Conservation (phyloP, 495 filamentous ascomycete species). For the Lasiosphaeriaceae sp. region DNA sequence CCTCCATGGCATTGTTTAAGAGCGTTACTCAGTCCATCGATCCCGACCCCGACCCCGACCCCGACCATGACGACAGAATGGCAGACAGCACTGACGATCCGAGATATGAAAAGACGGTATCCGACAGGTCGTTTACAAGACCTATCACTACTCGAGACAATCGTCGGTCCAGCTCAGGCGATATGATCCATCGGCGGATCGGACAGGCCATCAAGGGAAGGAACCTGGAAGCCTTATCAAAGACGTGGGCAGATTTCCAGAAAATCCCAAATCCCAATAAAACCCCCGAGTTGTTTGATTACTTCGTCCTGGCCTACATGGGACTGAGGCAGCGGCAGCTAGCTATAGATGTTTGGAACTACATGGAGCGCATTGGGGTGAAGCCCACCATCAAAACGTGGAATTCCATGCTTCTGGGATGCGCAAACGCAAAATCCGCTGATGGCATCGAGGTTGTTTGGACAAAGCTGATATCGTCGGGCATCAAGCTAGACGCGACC, state of each 20-base stretch:
- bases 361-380: slow-evolving; percentile 48
- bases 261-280: slow-evolving; percentile 13
- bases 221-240: slow-evolving; percentile 17
- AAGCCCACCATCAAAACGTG: slow-evolving; percentile 54
- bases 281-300: slow-evolving; percentile 44
- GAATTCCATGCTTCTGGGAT: slow-evolving; percentile 62
- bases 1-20: slow-evolving; percentile 12
- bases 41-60: background rate
- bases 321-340: slow-evolving; percentile 40
- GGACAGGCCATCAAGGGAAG: slow-evolving; percentile 16
- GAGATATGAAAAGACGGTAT: slow-evolving; percentile 5
- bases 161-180: no score
- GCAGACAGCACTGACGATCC: slow-evolving; percentile 17
- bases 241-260: slow-evolving; percentile 28
- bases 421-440: slow-evolving; percentile 41
- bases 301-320: slow-evolving; percentile 53
- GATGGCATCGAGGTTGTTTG: slow-evolving; percentile 55
- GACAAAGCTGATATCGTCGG: slow-evolving; percentile 49
- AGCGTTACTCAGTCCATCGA: slow-evolving; percentile 27
- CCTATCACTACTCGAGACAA: no score
- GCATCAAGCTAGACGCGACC: slow-evolving; percentile 48
- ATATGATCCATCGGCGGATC: slow-evolving; percentile 9
- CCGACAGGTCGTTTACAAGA: background rate
- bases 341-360: slow-evolving; percentile 57
- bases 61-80: background rate